Base-by-base conservation (phyloP, 202 grass and related monocot genomes). In the Hordeum pubiflorum region DNA sequence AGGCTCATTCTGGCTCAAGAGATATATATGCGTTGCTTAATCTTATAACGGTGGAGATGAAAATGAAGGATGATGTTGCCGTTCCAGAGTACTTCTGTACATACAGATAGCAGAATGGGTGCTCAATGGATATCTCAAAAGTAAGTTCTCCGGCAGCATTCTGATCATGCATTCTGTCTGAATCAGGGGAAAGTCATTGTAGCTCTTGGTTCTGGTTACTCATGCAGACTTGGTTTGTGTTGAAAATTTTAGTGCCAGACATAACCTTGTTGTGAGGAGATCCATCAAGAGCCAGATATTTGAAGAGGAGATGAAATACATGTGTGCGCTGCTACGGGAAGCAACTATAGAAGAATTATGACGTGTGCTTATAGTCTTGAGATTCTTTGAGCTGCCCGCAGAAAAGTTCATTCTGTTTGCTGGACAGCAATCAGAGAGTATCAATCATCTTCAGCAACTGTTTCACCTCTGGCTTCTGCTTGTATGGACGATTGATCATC, bases 21-120 rank as follows among this genome's bases (percentile, higher is more conserved):
- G 69, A 72, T 7, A 72, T 72, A 50, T 72, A 72, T 72, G 69
- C 43, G 14, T 72, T 72, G 69, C 69, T 72, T 48, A 50, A 72
- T 72, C 26, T 72, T 72, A 72, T 72, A 52, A 14, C 69, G 17
- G 43, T n/a, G 24, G 69, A 72, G 40, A 72, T 72, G 69, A 72
- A 72, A 72, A 50, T 72, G 69, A 72, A 72, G 69, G 43, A 52
- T 50, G 69, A 0, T 50, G 40, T 32, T 31, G 69, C 24, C 15
- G 4, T 50, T 29, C 69, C 69, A 72, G 41, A 72, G 7, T 72
- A 29, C 69, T 72, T 72, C 23, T 72, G 40, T 72, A 48, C 24
- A 48, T 43, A 18, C 41, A 29, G 69, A 72, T 27, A 50, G 69
- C 23, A 52, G 14, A 43, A 72, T 72, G 24, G 23, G 27, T 50